phyloP scores from a whole-genome alignment of 2,329 filamentous ascomycete genomes.

The Botrytis elliptica region DNA sequence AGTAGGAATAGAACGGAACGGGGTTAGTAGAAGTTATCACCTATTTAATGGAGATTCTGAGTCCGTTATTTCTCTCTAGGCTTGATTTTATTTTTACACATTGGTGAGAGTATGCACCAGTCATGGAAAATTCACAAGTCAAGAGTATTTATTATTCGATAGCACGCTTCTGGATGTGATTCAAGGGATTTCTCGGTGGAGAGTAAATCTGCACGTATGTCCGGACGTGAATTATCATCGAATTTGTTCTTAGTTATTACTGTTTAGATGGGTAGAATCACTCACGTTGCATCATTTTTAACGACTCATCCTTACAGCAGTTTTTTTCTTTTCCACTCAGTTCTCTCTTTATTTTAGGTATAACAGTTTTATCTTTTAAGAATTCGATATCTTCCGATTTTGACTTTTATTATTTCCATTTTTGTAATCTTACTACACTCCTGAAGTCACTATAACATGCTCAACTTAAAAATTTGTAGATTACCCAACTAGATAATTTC shows the following conservation, averaged over 20 bases:
- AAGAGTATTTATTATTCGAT: too few relatives aligned
- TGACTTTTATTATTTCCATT: too few relatives aligned
- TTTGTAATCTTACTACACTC: too few relatives aligned
- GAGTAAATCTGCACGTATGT: background rate
- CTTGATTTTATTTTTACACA: background rate
- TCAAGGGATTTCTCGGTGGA: background rate
- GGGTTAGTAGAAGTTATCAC: background rate
- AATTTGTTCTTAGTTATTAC: fast-evolving
- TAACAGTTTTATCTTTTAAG: too few relatives aligned
- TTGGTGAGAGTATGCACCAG: too few relatives aligned
- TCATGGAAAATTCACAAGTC: too few relatives aligned
- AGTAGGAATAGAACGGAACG: background rate
- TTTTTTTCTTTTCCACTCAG: background rate
- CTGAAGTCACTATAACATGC: too few relatives aligned
- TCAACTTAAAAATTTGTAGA: too few relatives aligned
- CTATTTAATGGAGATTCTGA: background rate
- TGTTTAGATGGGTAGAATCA: background rate
- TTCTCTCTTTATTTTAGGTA: background rate
- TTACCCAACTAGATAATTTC: too few relatives aligned
- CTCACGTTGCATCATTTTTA: too few relatives aligned
- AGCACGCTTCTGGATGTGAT: background rate
- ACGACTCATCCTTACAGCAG: background rate
- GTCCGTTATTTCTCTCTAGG: background rate
- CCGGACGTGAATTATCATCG: background rate
- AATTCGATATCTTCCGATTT: too few relatives aligned